Evolutionary conservation across 345 rosid species (phyloP).

Genomic region (Raphanus sativus): DNA sequence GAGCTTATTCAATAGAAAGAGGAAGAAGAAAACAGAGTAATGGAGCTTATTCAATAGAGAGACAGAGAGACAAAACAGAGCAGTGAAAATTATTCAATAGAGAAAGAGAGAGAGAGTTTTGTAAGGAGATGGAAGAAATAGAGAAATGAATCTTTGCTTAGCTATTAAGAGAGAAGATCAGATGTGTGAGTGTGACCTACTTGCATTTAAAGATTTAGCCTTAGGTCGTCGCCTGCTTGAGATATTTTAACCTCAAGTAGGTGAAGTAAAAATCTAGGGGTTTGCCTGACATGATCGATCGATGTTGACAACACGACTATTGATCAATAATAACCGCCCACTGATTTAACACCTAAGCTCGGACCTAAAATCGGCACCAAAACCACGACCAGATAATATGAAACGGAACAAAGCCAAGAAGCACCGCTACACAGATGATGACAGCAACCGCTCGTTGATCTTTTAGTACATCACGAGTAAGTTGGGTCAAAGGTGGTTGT

Average conservation of each 20-base stretch:
- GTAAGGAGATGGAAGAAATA: neutral
- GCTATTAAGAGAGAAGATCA: conserved; percentile 47
- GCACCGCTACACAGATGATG: neutral
- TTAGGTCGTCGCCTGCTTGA: conserved; percentile 18
- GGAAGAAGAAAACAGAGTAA: conserved; percentile 24
- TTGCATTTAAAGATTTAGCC: conserved; percentile 47
- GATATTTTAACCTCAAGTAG: conserved; percentile 27
- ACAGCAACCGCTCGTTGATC: neutral
- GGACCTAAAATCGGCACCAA: neutral
- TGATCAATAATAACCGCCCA: neutral
- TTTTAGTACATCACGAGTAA: neutral
- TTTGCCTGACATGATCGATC: conserved; percentile 12
- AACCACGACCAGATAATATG: neutral
- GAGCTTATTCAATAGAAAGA: too few species aligned
- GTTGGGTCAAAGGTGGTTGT: conserved; percentile 12
- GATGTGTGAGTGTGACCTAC: conserved; percentile 41
- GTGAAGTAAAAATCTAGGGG: conserved; percentile 25
- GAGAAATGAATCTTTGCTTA: conserved; percentile 38
- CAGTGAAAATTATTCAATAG: neutral
- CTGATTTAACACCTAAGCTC: neutral
- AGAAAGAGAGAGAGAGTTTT: neutral
- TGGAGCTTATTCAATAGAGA: conserved; percentile 20
- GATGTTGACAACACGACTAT: neutral
- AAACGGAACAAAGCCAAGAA: neutral
- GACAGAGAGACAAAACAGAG: neutral